Evolutionary conservation across 371 early-diverging fungal species (phyloP), one percentile per base, ranked within the genome.

Genomic region (Rhizopus arrhizus): DNA sequence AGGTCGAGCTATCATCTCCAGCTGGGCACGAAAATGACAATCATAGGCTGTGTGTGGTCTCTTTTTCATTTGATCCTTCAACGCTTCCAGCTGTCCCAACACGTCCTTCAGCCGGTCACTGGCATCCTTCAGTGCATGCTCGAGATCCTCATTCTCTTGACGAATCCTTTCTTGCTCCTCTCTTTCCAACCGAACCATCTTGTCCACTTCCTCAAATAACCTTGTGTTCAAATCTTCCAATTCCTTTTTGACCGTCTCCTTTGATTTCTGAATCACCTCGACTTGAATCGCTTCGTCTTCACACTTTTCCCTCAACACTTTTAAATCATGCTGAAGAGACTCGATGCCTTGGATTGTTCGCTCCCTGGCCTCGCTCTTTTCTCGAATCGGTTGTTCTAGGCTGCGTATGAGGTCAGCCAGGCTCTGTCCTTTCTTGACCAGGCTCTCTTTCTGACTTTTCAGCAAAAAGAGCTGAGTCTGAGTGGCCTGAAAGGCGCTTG

Each of bases 121-220:
- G 73, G 3, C 65, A 64, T 29, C 72, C 16, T 64, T 33, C 8
- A 64, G 55, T 13, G 56, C 57, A 31, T 43, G 13, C 33, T 45
- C 45, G 34, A 62, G 43, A 28, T 73, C 62, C 28, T 63, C 63
- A 45, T 78, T 69, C 16, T 70, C 66, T 12, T 72, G 28, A 34
- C 76, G 72, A 2, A 78, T 65, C 32, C 70, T 65, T 46, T 73
- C 66, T 53, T 81, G 66, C 34, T 79, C 77, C 32, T 82, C 69
- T 48, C 84, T 84, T 61, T 91, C 90, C 48, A 79, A 72, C 1
- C 81, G 79, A 15, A 92, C 90, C 79, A 91, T 75, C 3, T 57
- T 61, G 59, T 91, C 87, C 0, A 90, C 91, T 58, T 89, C 87
- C 56, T 89, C 89, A 67, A 89, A 89, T 46, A 92, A 69, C 32